Base-by-base conservation (phyloP, 768 basidiomycete genomes). In the Boletus insuetus region DNA sequence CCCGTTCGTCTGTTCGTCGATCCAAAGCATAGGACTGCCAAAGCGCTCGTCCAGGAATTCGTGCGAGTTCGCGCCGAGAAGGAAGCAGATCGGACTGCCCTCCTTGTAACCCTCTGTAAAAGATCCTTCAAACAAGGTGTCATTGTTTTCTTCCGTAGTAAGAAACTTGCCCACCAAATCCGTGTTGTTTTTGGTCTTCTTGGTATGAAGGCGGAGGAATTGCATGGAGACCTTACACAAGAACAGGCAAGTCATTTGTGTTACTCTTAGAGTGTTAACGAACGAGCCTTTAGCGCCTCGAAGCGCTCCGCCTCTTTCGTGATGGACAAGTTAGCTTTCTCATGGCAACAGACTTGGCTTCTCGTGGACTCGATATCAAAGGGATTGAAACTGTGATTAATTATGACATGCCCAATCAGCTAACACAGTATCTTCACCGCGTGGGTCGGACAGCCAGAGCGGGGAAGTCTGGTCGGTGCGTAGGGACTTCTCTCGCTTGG, bases 301-400 rank as follows among this genome's bases (percentile, higher is more conserved):
- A 80, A 72, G 86, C 94, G 3, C 79, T 99, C 32, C 87, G 91
- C 63, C 77, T 80, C 48, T 99, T 98, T 76, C 86, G 93, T 54
- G 91, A 93, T 58, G 89, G 92, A 19, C 69, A 79, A 26, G 90
- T 90, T n/a, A 90, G 94, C 70, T 98, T 85, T 71, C 77, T 99
- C 10, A 89, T 99, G 80, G 96, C 95, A 3, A 99, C 97, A 1
- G 97, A 98, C 69, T 76, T 99, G 35, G 97, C 97, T 32, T 91
- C 94, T 52, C 86, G 94, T 56, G 92, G 97, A 72, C 79, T 99
- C 29, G 96, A 98, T 73, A 97, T 99, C 77, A 96, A 95, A 69
- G 95, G 95, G 16, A 87, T 98, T 24, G 92, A 98, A 67, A 94
- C 94, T 3, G 93, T 99, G 58, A 94, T 99, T 70, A 99, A 99